Base-by-base conservation (phyloP, 768 basidiomycete species). In the Chalciporus sphaerocephalus region DNA sequence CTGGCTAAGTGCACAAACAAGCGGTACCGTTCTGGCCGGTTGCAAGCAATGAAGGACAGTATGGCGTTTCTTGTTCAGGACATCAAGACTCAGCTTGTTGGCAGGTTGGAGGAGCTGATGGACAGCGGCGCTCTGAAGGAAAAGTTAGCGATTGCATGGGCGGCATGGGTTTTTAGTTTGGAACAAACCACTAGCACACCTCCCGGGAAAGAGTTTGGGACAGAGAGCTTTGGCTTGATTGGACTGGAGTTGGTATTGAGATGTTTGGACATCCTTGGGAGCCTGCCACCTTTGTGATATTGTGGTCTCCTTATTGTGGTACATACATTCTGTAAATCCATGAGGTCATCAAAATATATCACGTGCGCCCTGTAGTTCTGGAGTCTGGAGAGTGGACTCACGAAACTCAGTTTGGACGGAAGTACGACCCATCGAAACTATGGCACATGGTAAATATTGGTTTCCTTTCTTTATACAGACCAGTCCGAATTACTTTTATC, bases 211-310 rank as follows among this genome's bases (percentile, higher is more conserved):
- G 60, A 65, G 10, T 76, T 78, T 56, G 82, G 80, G 12, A 69
- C 74, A 3, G 72, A 78, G 45, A 88, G 85, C 52, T 90, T 90
- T 59, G 79, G 81, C 6, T 55, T 91, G 35, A 71, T 90, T 38
- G 78, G 79, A 0, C 67, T 90, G 32, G 73, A 74, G 10, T 61
- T 74, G 5, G 71, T 86, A 23, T 72, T 86, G 44, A 78, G 85
- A 39, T 79, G 73, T 48, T 61, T 87, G 53, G 77, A 79, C 27
- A 63, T 60, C 38, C 58, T 74, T 12, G 65, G 62, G 17, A 49
- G 57, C 37, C 40, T 69, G 27, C 61, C 62, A 2, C 60, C 62
- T 25, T 27, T 53, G 45, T 49, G 38, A 40, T 43, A 23, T n/a
- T n/a, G n/a, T n/a, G n/a, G n/a, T n/a, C n/a, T n/a, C n/a, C n/a